A percentile compares a stretch with the other conserved stretches of the same genome.
Evolutionary conservation across 768 basidiomycete species (phyloP).

Genomic region (Tremella mesenterica): DNA sequence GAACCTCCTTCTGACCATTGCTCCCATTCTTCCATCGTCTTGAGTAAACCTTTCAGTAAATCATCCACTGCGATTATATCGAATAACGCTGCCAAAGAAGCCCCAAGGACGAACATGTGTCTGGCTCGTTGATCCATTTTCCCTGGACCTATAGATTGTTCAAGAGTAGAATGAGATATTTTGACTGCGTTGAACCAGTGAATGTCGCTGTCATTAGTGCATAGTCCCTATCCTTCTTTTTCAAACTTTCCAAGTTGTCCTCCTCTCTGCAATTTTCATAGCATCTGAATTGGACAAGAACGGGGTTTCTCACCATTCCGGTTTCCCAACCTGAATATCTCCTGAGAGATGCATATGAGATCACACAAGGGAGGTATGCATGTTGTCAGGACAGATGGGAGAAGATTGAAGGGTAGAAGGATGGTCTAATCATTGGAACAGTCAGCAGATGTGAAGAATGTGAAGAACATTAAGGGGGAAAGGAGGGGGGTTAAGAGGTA

Average conservation of each 20-base stretch:
- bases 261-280: too few species aligned
- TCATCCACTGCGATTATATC: conserved; percentile 26
- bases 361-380: too few species aligned
- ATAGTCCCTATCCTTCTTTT: too few species aligned
- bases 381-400: too few species aligned
- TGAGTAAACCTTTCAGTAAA: conserved; percentile 15
- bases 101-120: conserved; percentile 36
- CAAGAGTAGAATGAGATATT: conserved; percentile 24
- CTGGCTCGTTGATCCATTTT: conserved; percentile 22
- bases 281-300: too few species aligned
- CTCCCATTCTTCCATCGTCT: conserved; percentile 43
- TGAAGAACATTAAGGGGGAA: not conserved
- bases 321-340: too few species aligned
- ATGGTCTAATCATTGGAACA: not conserved
- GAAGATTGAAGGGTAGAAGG: too few species aligned
- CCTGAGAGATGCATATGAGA: too few species aligned
- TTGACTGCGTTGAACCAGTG: conserved; percentile 42
- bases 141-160: conserved; percentile 23
- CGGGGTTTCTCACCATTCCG: not conserved
- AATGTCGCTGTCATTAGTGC: conserved; percentile 27
- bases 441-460: not conserved
- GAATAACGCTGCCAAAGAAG: conserved; percentile 28
- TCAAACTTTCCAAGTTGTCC: too few species aligned
- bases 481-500: not conserved
- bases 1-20: conserved; percentile 24